Percentiles rank a stretch among this genome's conserved stretches.
phyloP scores from a whole-genome alignment of 306 rosid genomes.

The Glycyrrhiza uralensis region DNA sequence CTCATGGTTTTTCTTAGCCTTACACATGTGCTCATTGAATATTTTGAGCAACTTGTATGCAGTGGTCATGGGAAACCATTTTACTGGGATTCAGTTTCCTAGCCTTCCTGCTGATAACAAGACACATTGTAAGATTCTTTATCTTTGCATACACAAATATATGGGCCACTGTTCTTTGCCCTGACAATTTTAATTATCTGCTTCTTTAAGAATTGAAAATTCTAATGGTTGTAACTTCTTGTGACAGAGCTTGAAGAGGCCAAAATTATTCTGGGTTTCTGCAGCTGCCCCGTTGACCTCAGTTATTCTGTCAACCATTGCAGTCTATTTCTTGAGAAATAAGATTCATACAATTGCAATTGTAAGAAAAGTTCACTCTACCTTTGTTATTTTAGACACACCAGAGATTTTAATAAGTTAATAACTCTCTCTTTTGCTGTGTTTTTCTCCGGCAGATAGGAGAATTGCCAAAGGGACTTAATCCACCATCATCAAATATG shows the following conservation, averaged over 20 bases:
- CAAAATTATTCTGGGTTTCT: slow-evolving; percentile 81
- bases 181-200: no score
- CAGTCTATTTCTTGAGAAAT: slow-evolving; percentile 59
- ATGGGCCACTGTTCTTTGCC: no score
- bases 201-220: slow-evolving; percentile 22
- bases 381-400: neutral
- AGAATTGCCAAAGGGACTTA: slow-evolving; percentile 84
- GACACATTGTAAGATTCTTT: slow-evolving; percentile 70
- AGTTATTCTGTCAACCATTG: slow-evolving; percentile 76
- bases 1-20: no score
- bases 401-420: neutral
- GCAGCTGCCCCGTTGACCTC: slow-evolving; percentile 96
- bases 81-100: slow-evolving; percentile 67
- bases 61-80: slow-evolving; percentile 98
- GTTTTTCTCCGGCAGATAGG: slow-evolving; percentile 56
- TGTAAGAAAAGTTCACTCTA: slow-evolving; percentile 42
- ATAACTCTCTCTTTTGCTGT: neutral
- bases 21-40: neutral
- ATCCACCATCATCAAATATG: slow-evolving; percentile 90
- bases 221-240: slow-evolving; percentile 27
- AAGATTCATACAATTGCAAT: slow-evolving; percentile 51
- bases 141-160: neutral
- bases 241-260: slow-evolving; percentile 78
- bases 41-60: slow-evolving; percentile 42
- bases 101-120: slow-evolving; percentile 57